A percentile compares a stretch with the other conserved stretches of the same genome.
These are phyloP conservation scores for Cladosporium sp. DNA, from an alignment of 2,329 filamentous ascomycete genomes.

Conservation along the genomic window DNA sequence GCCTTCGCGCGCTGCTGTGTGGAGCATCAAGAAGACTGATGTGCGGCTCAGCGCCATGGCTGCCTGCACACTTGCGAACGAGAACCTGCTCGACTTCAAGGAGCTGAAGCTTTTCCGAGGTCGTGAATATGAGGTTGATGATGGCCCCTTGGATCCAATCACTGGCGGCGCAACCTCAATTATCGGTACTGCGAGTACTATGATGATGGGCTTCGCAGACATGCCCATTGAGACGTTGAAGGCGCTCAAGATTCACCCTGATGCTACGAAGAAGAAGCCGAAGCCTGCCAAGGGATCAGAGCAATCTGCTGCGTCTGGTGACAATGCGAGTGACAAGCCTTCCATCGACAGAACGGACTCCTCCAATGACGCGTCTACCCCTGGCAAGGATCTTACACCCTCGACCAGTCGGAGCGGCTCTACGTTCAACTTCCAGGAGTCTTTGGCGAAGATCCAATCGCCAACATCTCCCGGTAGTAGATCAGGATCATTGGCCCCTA, in stretches of 20 bases:
- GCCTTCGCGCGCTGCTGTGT: slow-evolving; percentile 70
- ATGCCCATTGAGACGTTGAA: slow-evolving; percentile 60
- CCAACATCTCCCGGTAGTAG: slow-evolving; percentile 20
- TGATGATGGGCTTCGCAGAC: slow-evolving; percentile 82
- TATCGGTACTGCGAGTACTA: slow-evolving; percentile 77
- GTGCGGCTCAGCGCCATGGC: slow-evolving; percentile 72
- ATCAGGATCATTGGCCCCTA: slow-evolving; percentile 29
- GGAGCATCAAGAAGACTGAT: slow-evolving; percentile 70
- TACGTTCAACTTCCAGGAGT: slow-evolving; percentile 37
- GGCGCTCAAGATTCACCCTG: slow-evolving; percentile 48
- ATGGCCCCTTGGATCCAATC: slow-evolving; percentile 77
- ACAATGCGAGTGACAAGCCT: slow-evolving; percentile 3
- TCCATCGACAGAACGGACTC: background rate
- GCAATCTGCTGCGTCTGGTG: background rate
- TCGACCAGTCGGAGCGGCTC: slow-evolving; percentile 30
- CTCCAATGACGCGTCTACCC: background rate
- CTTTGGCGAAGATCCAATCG: slow-evolving; percentile 31
- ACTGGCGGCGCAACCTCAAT: slow-evolving; percentile 75
- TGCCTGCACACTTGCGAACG: slow-evolving; percentile 67
- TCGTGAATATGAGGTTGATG: slow-evolving; percentile 73
- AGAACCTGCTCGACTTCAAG: slow-evolving; percentile 65
- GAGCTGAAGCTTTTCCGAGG: slow-evolving; percentile 69
- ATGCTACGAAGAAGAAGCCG: slow-evolving; percentile 33
- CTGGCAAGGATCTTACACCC: slow-evolving; percentile 23
- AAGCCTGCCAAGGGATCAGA: slow-evolving; percentile 26